Evolutionary conservation across 495 filamentous ascomycete species (phyloP), one percentile per base, ranked within the genome.

Genomic region (Thermochaetoides thermophila): DNA sequence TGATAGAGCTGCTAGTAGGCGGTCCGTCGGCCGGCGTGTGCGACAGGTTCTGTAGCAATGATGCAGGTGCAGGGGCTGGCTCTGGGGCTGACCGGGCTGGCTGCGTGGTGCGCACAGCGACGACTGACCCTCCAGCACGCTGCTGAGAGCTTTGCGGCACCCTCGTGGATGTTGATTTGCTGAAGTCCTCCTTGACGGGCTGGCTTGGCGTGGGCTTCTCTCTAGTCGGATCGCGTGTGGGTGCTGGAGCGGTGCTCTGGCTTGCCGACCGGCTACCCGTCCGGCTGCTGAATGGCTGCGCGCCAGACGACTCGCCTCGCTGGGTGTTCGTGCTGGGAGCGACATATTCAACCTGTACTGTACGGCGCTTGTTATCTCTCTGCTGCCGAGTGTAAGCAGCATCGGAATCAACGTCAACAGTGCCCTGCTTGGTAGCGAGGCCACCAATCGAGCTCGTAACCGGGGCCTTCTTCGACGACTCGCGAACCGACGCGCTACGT

Each of bases 331-430:
- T 89, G 19, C 76, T 74, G 23, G 89, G 91, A 25, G 84, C 79
- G 31, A 99, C 91, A 61, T 99, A 99, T 59, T 99, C 89, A 9
- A 96, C 83, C 56, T 99, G 89, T 1, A 99, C 84, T 0, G 89
- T 99, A 34, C 84, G 71, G 23, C 89, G 75, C 56, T 96, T 97
- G 43, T 79, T 77, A 47, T 95, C 89, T 14, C 79, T 73, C 55
- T 84, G 64, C 44, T 74, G 76, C 41, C 54, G 61, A 25, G 44
- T 34, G 12, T 40, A 27, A 4, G 52, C 64, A 14, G 67, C 52
- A 36, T 70, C 63, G 9, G 76, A 67, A 15, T 79, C 73, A 31
- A 68, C 65, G 25, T 91, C 84, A 35, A 84, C 61, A 45, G 78
- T 77, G 31, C 80, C 80, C 42, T 81, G 75, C 46, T 84, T 84